Percentiles rank a stretch among this genome's conserved stretches.
Evolutionary conservation across 306 rosid species (phyloP).

Genomic region (Cucurbita ficifolia): DNA sequence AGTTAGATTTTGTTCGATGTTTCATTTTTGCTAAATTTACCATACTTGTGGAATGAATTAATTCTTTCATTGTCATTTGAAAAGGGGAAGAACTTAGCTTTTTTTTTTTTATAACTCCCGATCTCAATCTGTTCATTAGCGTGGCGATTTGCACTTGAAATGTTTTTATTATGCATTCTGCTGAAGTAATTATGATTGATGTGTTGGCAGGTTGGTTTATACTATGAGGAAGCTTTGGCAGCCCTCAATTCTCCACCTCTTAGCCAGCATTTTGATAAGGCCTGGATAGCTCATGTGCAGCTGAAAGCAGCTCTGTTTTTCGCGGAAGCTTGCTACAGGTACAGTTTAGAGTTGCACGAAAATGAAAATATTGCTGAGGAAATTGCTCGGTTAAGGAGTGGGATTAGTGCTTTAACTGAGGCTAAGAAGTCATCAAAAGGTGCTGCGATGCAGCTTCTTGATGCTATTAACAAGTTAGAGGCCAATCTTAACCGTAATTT

Average conservation of each 20-base stretch:
- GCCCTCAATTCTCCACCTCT: constrained; percentile 60
- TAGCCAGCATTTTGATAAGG: constrained; percentile 75
- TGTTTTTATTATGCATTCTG: constrained; percentile 5
- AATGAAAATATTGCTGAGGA: constrained; percentile 92
- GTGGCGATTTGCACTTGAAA: background rate
- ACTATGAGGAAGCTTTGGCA: constrained; percentile 88
- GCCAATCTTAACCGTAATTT: constrained; percentile 62
- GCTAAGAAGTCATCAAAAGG: constrained; percentile 64
- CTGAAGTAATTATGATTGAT: constrained; percentile 11
- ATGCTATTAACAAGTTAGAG: constrained; percentile 70
- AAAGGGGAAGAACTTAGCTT: background rate
- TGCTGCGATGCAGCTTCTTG: constrained; percentile 75
- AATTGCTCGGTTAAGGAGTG: constrained; percentile 69
- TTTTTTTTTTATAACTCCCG: background rate
- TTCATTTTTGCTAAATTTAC: background rate
- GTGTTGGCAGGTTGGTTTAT: constrained; percentile 63
- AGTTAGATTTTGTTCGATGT: background rate
- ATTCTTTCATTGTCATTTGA: background rate
- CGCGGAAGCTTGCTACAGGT: constrained; percentile 84
- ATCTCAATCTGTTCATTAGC: background rate
- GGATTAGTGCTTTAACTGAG: constrained; percentile 42
- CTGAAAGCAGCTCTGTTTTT: constrained; percentile 66
- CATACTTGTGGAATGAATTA: background rate
- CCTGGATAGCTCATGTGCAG: constrained; percentile 85
- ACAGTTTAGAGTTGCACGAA: constrained; percentile 73